Conservation (phyloP, 805 yeast species). For the Priceomyces melissophilus region DNA sequence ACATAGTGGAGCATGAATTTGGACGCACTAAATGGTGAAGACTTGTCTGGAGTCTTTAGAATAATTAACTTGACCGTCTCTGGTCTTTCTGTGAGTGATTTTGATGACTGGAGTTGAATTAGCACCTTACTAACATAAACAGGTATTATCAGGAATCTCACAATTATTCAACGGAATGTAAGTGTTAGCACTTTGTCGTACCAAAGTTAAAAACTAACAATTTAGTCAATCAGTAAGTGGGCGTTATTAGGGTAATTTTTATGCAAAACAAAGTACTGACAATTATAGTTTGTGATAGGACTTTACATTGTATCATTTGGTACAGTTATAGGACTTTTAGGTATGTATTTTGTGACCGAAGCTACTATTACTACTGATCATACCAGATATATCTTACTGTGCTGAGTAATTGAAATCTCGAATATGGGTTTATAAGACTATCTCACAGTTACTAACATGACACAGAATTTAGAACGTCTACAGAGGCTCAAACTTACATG, state of each 20-base stretch:
- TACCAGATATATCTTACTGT: too few relatives aligned
- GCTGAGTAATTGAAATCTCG: too few relatives aligned
- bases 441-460: constrained; percentile 1
- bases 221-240: constrained; percentile 32
- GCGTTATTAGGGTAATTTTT: neutral
- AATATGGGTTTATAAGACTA: too few relatives aligned
- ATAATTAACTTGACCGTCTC: constrained; percentile 56
- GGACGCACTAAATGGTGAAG: constrained; percentile 41
- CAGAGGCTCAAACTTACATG: constrained; percentile 61
- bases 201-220: constrained; percentile 17
- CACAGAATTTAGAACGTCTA: constrained; percentile 50
- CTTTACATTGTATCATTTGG: constrained; percentile 58
- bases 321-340: constrained; percentile 46
- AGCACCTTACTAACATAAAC: constrained; percentile 5
- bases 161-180: constrained; percentile 51
- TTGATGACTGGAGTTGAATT: neutral
- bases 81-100: constrained; percentile 45
- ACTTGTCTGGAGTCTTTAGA: constrained; percentile 45
- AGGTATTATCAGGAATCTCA: constrained; percentile 48
- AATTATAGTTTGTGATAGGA: constrained; percentile 50
- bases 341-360: constrained; percentile 22
- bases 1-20: constrained; percentile 32
- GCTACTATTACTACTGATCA: too few relatives aligned
- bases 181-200: constrained; percentile 15
- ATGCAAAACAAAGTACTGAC: too few relatives aligned